Conservation (phyloP, 192 early-diverging fungal species). For the Backusella circina region DNA sequence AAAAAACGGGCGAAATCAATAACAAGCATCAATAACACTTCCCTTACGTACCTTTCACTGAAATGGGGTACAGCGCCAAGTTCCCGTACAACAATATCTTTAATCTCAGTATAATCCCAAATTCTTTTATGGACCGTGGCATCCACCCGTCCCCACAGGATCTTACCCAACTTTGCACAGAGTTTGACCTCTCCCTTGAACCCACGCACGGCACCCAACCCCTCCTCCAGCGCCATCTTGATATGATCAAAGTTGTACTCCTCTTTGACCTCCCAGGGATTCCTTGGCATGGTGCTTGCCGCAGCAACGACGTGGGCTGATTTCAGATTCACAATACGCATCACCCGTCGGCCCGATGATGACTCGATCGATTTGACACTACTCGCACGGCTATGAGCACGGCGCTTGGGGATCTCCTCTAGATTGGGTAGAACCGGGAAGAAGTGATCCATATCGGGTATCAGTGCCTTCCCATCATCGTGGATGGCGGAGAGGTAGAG, state of each 20-base stretch:
- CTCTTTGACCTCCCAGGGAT: neutral
- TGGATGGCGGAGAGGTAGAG: neutral
- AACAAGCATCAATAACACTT: too few relatives aligned
- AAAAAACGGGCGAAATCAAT: neutral
- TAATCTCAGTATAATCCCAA: conserved; percentile 33
- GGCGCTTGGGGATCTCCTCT: neutral
- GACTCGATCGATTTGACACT: neutral
- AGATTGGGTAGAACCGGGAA: neutral
- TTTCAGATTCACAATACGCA: neutral
- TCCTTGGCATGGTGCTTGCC: neutral
- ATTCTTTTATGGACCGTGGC: conserved; percentile 3
- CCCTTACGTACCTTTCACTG: conserved; percentile 15
- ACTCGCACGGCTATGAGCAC: neutral
- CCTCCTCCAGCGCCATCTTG: neutral
- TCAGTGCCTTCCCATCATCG: neutral
- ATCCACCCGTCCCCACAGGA: conserved; percentile 13
- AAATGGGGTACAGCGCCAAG: conserved; percentile 6
- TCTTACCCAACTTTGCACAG: conserved; percentile 36
- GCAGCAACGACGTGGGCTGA: neutral
- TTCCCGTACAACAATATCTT: conserved; percentile 22
- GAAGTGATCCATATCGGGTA: neutral
- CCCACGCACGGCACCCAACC: conserved; percentile 19
- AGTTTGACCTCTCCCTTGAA: conserved; percentile 32
- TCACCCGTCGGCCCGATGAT: neutral
- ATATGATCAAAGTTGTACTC: neutral